These are phyloP conservation scores for Aristolochia californica DNA, from an alignment of 164 flowering plant genomes.

Conservation along the genomic window DNA sequence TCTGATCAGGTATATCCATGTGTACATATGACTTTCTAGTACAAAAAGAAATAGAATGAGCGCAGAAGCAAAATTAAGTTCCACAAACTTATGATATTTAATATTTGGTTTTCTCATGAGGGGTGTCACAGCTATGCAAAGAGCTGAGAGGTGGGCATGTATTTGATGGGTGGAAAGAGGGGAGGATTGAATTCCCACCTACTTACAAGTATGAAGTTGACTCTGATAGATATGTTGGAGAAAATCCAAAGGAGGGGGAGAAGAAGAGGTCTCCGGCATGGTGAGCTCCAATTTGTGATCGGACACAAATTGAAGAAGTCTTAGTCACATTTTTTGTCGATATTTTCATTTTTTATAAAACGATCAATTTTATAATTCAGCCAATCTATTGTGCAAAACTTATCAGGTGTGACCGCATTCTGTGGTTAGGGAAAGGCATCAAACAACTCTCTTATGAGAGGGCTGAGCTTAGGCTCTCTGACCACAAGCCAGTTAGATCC, in stretches of 20 bases:
- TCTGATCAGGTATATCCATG: slow-evolving; percentile 61
- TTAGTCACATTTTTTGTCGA: too few species aligned
- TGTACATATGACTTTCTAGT: background rate
- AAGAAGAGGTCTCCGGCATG: slow-evolving; percentile 97
- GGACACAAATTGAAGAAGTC: background rate
- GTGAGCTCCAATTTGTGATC: slow-evolving; percentile 25
- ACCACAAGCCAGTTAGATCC: slow-evolving; percentile 94
- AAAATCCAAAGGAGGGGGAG: slow-evolving; percentile 81
- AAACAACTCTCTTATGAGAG: slow-evolving; percentile 64
- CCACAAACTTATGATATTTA: background rate
- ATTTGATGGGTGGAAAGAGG: slow-evolving; percentile 96
- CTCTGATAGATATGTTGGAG: slow-evolving; percentile 73
- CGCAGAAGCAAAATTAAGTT: too few species aligned
- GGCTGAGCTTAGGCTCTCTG: slow-evolving; percentile 61
- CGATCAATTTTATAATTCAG: too few species aligned
- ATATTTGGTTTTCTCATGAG: background rate
- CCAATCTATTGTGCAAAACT: background rate
- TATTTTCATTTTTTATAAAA: too few species aligned
- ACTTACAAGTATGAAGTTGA: slow-evolving; percentile 87
- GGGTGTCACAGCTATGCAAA: slow-evolving; percentile 47
- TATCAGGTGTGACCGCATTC: slow-evolving; percentile 85
- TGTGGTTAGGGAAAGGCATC: slow-evolving; percentile 81
- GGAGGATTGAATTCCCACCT: slow-evolving; percentile 80
- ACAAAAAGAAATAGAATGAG: background rate
- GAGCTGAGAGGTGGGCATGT: slow-evolving; percentile 74